phyloP scores from a whole-genome alignment of 257 asterid genomes.

The Echites panduratus region DNA sequence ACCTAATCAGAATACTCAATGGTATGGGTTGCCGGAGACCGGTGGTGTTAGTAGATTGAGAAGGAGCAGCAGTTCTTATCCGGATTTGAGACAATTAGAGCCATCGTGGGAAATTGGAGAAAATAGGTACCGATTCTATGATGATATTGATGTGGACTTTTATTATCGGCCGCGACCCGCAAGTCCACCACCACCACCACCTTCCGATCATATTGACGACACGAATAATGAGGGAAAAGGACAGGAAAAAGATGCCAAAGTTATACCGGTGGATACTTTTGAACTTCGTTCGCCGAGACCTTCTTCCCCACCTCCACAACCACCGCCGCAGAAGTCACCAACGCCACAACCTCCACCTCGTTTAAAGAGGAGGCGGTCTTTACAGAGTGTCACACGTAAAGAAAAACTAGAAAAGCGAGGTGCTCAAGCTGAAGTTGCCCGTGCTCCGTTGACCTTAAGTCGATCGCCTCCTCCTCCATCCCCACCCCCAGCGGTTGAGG shows the following conservation, averaged over 20 bases:
- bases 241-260: slow-evolving; percentile 30
- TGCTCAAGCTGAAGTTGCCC: slow-evolving; percentile 16
- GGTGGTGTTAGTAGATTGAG: slow-evolving; percentile 38
- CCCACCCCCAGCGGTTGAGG: too few species aligned
- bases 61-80: slow-evolving; percentile 78
- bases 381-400: slow-evolving; percentile 41
- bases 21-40: slow-evolving; percentile 31
- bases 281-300: slow-evolving; percentile 34
- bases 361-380: slow-evolving; percentile 45
- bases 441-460: slow-evolving; percentile 16
- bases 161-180: slow-evolving; percentile 34
- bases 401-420: slow-evolving; percentile 28
- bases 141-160: slow-evolving; percentile 60
- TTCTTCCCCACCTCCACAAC: slow-evolving; percentile 22
- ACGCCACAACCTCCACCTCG: slow-evolving; percentile 30
- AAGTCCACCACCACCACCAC: background rate
- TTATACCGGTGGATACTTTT: slow-evolving; percentile 60
- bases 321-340: slow-evolving; percentile 17
- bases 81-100: slow-evolving; percentile 59
- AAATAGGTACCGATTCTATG: slow-evolving; percentile 34
- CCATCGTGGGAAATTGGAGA: slow-evolving; percentile 33
- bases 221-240: slow-evolving; percentile 21
- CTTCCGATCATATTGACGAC: slow-evolving; percentile 16
- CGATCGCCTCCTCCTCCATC: slow-evolving; percentile 27
- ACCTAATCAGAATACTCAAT: slow-evolving; percentile 15